Conservation (phyloP, 106 monocot species). For the Gastrodia elata region DNA sequence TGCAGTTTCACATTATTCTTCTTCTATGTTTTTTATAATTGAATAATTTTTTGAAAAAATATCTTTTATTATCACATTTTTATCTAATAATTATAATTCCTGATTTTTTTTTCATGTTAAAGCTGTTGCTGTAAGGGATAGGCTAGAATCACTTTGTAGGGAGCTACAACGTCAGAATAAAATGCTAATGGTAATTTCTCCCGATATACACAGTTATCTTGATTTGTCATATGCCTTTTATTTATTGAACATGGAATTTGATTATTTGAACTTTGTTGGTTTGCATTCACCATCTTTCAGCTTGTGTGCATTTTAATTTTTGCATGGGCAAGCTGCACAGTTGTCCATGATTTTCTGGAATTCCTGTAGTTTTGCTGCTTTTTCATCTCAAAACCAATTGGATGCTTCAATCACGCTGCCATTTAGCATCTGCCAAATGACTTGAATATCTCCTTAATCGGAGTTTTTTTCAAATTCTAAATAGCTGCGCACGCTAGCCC, state of each 20-base stretch:
- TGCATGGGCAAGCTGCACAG: neutral
- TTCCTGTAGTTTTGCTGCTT: neutral
- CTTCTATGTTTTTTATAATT: neutral
- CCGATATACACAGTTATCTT: neutral
- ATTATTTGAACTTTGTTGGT: neutral
- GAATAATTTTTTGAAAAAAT: neutral
- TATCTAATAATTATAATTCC: neutral
- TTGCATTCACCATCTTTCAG: neutral
- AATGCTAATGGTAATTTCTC: conserved; percentile 75
- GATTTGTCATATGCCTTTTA: neutral
- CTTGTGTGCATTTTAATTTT: neutral
- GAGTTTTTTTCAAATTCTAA: too few relatives aligned
- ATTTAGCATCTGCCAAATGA: neutral
- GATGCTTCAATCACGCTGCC: neutral
- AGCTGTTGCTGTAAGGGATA: conserved; percentile 89
- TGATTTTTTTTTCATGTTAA: conserved; percentile 13
- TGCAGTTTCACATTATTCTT: neutral
- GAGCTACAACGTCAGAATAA: conserved; percentile 97
- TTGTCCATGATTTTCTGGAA: neutral
- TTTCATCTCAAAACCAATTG: neutral
- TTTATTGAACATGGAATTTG: neutral
- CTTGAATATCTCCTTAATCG: neutral
- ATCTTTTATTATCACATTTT: neutral
- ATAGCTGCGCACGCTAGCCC: too few relatives aligned
- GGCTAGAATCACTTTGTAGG: conserved; percentile 92